Evolutionary conservation across 495 filamentous ascomycete species (phyloP), one percentile per base, ranked within the genome.

Genomic region (Achaetomiella virescens): DNA sequence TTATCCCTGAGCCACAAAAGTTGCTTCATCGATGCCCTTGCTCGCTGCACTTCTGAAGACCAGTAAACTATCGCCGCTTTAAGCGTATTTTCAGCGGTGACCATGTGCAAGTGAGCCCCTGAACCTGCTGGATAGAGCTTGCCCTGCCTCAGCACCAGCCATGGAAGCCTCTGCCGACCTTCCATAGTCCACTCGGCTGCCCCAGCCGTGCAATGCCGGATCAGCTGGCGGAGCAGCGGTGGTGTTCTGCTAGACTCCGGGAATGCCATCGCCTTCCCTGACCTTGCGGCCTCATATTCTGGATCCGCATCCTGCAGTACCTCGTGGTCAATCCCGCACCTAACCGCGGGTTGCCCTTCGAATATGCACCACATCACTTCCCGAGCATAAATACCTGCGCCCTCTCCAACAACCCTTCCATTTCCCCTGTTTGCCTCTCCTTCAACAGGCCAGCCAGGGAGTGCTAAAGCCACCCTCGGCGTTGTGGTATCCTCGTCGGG

Each of bases 321-420:
- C 27, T 63, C 63, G 17, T 61, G 61, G 22, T 66, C 61, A 35
- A 69, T 59, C 9, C 64, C 66, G 33, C 60, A 67, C 21, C 61
- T 35, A 9, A 67, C 46, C 9, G 56, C 9, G 10, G 66, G 45
- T 14, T 58, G 48, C 6, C 50, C 58, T 50, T 70, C 67, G 43
- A 72, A 72, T 4, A 73, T 55, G 55, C 69, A 73, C 70, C 70
- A 73, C 2, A 73, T 52, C n/a, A 68, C 25, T 41, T 69, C 1
- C 67, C 70, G 1, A 73, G 64, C 66, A 71, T 70, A 33, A 67
- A 73, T 0, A 69, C 67, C 29, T 69, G 60, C 1, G 64, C 62
- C 29, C 44, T 60, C 33, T 71, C 67, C 36, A 62, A 38, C 41
- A 11, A 24, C 57, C 49, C 41, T 45, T 41, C 1, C 24, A 21